Conservation (phyloP, 805 yeast species). For the Metschnikowia aberdeeniae region DNA sequence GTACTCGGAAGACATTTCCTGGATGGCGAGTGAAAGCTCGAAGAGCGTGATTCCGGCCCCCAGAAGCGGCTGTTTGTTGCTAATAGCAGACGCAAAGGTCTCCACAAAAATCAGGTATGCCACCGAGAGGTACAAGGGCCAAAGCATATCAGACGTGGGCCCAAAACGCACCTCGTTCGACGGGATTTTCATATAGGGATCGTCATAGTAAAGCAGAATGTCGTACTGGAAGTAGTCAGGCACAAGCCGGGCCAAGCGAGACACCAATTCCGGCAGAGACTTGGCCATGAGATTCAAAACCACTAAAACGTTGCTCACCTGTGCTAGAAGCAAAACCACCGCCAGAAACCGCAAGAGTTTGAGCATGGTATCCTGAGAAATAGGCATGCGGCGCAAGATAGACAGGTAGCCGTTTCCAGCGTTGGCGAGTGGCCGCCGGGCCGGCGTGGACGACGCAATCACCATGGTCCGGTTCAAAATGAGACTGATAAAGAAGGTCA, state of each 20-base stretch:
- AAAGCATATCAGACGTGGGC: conserved; percentile 51
- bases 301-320: conserved; percentile 27
- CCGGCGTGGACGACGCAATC: conserved; percentile 34
- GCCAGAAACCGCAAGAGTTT: conserved; percentile 28
- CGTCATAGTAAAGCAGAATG: conserved; percentile 12
- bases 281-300: conserved; percentile 25
- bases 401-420: conserved; percentile 17
- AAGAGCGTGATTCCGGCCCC: conserved; percentile 70
- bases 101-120: conserved; percentile 64
- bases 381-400: conserved; percentile 16
- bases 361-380: conserved; percentile 8
- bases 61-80: conserved; percentile 51
- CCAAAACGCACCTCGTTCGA: conserved; percentile 32
- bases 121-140: conserved; percentile 55
- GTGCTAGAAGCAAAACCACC: conserved; percentile 23
- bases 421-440: conserved; percentile 11
- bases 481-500: conserved; percentile 37
- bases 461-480: conserved; percentile 35
- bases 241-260: conserved; percentile 10
- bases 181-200: conserved; percentile 28
- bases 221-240: conserved; percentile 11
- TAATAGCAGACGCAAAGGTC: conserved; percentile 56
- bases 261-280: conserved; percentile 4
- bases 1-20: conserved; percentile 53
- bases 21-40: conserved; percentile 73